Evolutionary conservation across 345 rosid species (phyloP), one percentile per base, ranked within the genome.

Genomic region (Populus simonii): DNA sequence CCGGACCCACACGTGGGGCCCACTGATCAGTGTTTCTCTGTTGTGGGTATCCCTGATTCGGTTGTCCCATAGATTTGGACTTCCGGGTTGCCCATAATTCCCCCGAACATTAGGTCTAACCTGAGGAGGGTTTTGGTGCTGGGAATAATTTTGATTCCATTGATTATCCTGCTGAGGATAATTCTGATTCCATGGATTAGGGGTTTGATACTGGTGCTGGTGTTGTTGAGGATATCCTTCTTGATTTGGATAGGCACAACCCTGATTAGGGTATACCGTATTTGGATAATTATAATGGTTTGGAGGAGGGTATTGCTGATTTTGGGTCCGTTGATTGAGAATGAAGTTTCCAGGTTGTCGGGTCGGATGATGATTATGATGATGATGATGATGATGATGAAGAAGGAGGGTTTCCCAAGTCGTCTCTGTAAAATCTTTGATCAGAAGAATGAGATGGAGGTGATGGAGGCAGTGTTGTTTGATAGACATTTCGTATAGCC

Each of bases 21-120:
- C 82, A 80, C 68, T 80, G 83, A 72, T 78, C 63, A 36, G 74
- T 76, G 78, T 74, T 81, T 73, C 73, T 47, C 65, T 76, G 61
- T 77, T 75, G 88, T 59, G 76, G 81, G 66, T 75, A 78, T 25
- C 79, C 79, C 23, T 74, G 87, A 78, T 80, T 76, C 87, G 89
- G 8, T 80, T 80, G 75, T 75, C 82, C 88, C 84, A 73, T 69
- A 75, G 86, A 57, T 83, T 87, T 31, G 88, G 80, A 76, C 61
- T 81, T 73, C 79, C 68, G n/a, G 81, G 84, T 74, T 75, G 89
- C 66, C 63, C 53, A 72, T 75, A 53, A 43, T 77, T 67, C 78
- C 59, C 59, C 3, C 23, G 23, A 8, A 53, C 39, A n/a, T 65
- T 74, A 70, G 78, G 76, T 61, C 36, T 75, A 71, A 27, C 51